These are phyloP conservation scores for Sarcomyxa edulis DNA, from an alignment of 768 basidiomycete genomes.

Conservation along the genomic window DNA sequence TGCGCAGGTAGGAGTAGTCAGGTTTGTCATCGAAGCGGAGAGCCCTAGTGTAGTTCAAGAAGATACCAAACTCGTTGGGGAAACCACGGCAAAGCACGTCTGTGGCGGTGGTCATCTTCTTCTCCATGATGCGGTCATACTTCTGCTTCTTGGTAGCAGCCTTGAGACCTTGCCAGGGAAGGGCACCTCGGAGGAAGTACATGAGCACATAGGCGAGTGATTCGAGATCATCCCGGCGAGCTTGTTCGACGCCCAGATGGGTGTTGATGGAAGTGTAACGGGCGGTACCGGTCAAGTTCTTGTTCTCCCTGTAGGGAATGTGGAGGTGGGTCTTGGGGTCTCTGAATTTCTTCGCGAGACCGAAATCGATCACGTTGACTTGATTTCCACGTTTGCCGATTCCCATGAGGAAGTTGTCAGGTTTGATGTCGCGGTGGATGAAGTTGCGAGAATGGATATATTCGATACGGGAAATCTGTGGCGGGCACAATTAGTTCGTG, in stretches of 20 bases:
- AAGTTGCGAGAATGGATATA: slow-evolving; percentile 99
- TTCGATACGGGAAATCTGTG: slow-evolving; percentile 94
- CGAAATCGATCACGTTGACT: slow-evolving; percentile 98
- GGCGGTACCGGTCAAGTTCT: slow-evolving; percentile 98
- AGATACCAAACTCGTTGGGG: slow-evolving; percentile 99
- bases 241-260: slow-evolving; percentile 96
- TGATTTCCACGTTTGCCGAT: slow-evolving; percentile 99
- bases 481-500: slow-evolving; percentile 14
- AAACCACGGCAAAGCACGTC: slow-evolving; percentile 98
- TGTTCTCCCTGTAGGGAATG: slow-evolving; percentile 99
- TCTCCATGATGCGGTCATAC: slow-evolving; percentile 99
- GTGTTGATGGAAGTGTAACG: slow-evolving; percentile 99
- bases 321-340: slow-evolving; percentile 99
- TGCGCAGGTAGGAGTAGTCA: slow-evolving; percentile 98
- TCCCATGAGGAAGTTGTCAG: slow-evolving; percentile 99
- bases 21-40: slow-evolving; percentile 99
- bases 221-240: slow-evolving; percentile 95
- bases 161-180: slow-evolving; percentile 99
- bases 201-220: slow-evolving; percentile 98
- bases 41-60: slow-evolving; percentile 98
- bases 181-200: slow-evolving; percentile 98
- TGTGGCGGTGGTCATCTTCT: slow-evolving; percentile 99
- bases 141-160: slow-evolving; percentile 99
- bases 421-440: slow-evolving; percentile 97
- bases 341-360: slow-evolving; percentile 99